Evolutionary conservation across 192 early-diverging fungal genomes (phyloP), one percentile per base, ranked within the genome.

Genomic region (Podila verticillata): DNA sequence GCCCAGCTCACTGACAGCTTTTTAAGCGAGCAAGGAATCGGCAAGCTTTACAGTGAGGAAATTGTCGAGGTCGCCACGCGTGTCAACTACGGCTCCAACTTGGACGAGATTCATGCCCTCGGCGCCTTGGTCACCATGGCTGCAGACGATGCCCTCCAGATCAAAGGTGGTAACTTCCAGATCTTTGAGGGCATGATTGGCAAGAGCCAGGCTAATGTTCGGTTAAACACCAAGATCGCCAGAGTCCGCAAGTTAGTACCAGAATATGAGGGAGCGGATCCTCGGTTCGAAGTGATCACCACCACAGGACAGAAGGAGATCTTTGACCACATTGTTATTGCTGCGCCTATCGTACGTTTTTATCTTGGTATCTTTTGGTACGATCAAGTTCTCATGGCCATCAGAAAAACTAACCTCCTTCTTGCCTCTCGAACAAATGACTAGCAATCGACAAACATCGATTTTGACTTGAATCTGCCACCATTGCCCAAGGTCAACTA

Each of bases 61-160:
- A 75, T 91, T 26, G 72, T 92, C 0, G 88, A 92, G 57, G 82
- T 85, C 24, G 84, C 86, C 3, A 87, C 87, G 2, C 82, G 91
- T 7, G 91, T 89, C 36, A 92, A 92, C 72, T 92, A 92, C 66
- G 90, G 81, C 5, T 87, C 89, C 22, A 83, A 88, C 72, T 39
- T 91, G n/a, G 68, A 86, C 29, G 63, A 73, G n/a, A 80, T 91
- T 7, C 89, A 92, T 71, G 85, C 89, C 5, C 34, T 92, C 3
- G 91, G 86, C 15, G 84, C 85, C 1, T 69, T 87, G 49, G 88
- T 92, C 19, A 83, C 88, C 26, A 84, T 90, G 68, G 84, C 84
- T 17, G 83, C 88, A 4, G 34, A 83, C 22, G 82, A 85, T 39
- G 81, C 82, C 2, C 80, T 86, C 20, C 75, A 74, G 22, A 59